Evolutionary conservation across 169 alveolate species (phyloP).

Genomic region (Eimeria maxima): DNA sequence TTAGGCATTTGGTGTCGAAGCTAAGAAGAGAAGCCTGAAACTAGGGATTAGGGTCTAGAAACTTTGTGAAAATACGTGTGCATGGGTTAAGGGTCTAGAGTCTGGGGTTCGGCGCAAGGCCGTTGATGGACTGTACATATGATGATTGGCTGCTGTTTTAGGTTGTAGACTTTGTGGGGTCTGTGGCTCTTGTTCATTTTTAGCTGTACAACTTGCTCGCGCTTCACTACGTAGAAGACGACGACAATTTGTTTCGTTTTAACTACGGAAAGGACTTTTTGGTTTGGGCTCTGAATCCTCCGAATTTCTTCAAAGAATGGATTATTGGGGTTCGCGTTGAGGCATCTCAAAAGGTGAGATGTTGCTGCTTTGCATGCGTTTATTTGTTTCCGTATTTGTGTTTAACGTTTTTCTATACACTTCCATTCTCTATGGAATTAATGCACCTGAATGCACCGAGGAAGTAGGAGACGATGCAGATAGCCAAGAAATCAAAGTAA

Average conservation of each 20-base stretch:
- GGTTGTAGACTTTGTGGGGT: not conserved
- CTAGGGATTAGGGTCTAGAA: too few relatives aligned
- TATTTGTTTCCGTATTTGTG: not conserved
- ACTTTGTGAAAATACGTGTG: too few relatives aligned
- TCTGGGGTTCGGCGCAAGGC: not conserved
- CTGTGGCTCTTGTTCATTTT: not conserved
- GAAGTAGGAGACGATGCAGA: too few relatives aligned
- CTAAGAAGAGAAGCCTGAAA: too few relatives aligned
- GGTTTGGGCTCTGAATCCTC: conserved; percentile 97
- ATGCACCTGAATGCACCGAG: too few relatives aligned
- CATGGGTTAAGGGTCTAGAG: not conserved
- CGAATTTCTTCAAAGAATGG: conserved; percentile 90
- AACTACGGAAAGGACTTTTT: conserved; percentile 97
- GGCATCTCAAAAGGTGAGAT: conserved; percentile 72
- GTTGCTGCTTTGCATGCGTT: too few relatives aligned
- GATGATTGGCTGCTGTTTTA: too few relatives aligned
- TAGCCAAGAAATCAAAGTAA: too few relatives aligned
- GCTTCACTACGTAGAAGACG: conserved; percentile 99
- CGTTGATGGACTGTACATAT: not conserved
- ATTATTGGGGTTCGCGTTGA: conserved; percentile 95
- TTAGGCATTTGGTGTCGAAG: too few relatives aligned
- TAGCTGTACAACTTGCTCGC: conserved; percentile 91
- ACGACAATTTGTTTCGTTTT: conserved; percentile 97
- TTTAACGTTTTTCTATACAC: not conserved
- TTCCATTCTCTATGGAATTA: too few relatives aligned